Evolutionary conservation across 148 eudicot species (phyloP), one percentile per base, ranked within the genome.

Genomic region (Euryodendron excelsum): DNA sequence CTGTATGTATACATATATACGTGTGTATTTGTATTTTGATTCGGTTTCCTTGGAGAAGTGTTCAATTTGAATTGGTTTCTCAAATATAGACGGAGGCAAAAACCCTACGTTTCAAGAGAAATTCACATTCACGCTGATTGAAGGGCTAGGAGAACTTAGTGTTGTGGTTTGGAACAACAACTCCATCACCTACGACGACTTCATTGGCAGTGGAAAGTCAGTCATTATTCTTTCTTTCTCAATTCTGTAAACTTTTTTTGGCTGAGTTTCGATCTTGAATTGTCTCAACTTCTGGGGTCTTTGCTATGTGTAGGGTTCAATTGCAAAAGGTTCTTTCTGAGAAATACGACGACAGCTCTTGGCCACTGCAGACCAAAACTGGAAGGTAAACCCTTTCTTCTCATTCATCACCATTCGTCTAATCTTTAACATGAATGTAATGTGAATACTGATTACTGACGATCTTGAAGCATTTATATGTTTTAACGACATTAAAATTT

Each of bases 191-290:
- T 77, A 50, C 41, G 98, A 96, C 47, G 98, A 91, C 79, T 89
- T 86, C 80, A 93, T 96, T n/a, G 99, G 99, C 77, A 88, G 90
- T 23, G 98, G 97, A 93, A 91, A 85, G 99, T 96, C 88, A 87
- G 78, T 62, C 21, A 45, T 77, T 73, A 36, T 15, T 27, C 39
- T 65, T 63, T 39, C 10, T 30, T 20, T 52, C 37, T 55, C 23
- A 31, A 36, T 36, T 69, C 23, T 31, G 47, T 36, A 58, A 33
- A 21, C 3, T 27, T 67, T 80, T 36, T 74, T 30, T 52, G 2
- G 33, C 39, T 47, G 28, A 18, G 45, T 55, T 78, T 62, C 17
- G 53, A 41, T 50, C 34, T 63, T n/a, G 53, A 4, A 30, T 30
- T 56, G 7, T 74, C 62, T 74, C 41, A 37, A 7, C 71, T 69